These are phyloP conservation scores for Penicillium fuscoglaucum DNA, from an alignment of 2,329 filamentous ascomycete species.

Conservation along the genomic window DNA sequence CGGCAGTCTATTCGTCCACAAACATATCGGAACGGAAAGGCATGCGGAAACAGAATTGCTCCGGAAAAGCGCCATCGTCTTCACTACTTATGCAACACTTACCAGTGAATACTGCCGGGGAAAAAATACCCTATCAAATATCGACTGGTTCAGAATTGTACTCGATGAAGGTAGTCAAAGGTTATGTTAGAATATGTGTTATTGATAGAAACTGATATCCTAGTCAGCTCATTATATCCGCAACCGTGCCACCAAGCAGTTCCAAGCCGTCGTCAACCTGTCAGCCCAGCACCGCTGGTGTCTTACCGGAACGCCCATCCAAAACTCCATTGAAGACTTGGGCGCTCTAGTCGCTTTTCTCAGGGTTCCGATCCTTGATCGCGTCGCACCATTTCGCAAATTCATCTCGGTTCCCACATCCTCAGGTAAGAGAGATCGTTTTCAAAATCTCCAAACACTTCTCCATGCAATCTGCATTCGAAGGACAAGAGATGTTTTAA, in stretches of 20 bases:
- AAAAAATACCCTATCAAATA: constrained; percentile 44
- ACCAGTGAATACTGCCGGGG: neutral
- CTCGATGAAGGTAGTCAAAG: constrained; percentile 43
- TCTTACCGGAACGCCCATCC: constrained; percentile 56
- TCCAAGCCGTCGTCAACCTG: constrained; percentile 47
- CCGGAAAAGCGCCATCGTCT: no score
- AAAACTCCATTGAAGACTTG: constrained; percentile 56
- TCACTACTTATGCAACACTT: neutral
- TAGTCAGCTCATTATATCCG: constrained; percentile 53
- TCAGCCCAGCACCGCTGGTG: constrained; percentile 53
- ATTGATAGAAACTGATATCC: neutral
- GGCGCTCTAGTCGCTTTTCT: constrained; percentile 55
- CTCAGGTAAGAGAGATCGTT: constrained; percentile 25
- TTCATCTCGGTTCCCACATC: no score
- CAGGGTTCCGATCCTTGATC: constrained; percentile 41
- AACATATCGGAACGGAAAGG: no score
- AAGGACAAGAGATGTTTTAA: constrained; percentile 20
- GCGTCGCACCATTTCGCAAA: no score
- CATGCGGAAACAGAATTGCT: no score
- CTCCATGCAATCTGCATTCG: constrained; percentile 34
- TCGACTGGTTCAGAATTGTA: constrained; percentile 48
- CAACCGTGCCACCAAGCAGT: constrained; percentile 48
- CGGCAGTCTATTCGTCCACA: no score
- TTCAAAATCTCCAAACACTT: constrained; percentile 27
- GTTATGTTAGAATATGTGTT: constrained; percentile 25